These are phyloP conservation scores for Ramalina intermedia DNA, from an alignment of 495 filamentous ascomycete species.

Conservation along the genomic window DNA sequence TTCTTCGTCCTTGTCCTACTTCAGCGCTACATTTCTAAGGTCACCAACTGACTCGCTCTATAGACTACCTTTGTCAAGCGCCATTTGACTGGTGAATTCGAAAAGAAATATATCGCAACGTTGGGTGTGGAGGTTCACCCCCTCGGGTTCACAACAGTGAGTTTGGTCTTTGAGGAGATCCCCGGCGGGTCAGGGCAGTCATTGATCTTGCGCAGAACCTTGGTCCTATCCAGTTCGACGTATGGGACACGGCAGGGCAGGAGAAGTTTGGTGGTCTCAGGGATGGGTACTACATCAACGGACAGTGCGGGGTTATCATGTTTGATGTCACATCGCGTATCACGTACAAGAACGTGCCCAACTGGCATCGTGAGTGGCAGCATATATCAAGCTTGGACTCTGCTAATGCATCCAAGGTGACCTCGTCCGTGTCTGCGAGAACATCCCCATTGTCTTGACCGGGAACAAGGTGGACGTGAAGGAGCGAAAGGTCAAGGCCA, in stretches of 20 bases:
- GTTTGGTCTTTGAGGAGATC: constrained; percentile 13
- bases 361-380: constrained; percentile 90
- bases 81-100: constrained; percentile 97
- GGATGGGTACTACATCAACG: constrained; percentile 99
- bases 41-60: neutral
- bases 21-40: neutral
- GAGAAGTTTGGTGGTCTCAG: constrained; percentile 99
- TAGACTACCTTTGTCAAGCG: constrained; percentile 99
- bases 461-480: constrained; percentile 99
- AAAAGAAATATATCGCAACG: constrained; percentile 99
- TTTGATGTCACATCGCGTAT: constrained; percentile 99
- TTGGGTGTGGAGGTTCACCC: constrained; percentile 99
- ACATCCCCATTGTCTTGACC: constrained; percentile 94
- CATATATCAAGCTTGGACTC: neutral
- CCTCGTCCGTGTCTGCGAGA: constrained; percentile 98
- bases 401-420: constrained; percentile 51
- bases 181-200: neutral
- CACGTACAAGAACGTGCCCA: constrained; percentile 99
- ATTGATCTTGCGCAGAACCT: constrained; percentile 57
- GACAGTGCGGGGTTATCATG: constrained; percentile 99
- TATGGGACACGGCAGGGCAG: constrained; percentile 99
- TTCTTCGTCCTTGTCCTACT: neutral
- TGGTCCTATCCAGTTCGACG: constrained; percentile 95
- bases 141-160: constrained; percentile 82
- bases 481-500: constrained; percentile 99